A percentile compares a stretch with the other conserved stretches of the same genome.
phyloP scores from a whole-genome alignment of 345 rosid species.

The Ricinus communis region DNA sequence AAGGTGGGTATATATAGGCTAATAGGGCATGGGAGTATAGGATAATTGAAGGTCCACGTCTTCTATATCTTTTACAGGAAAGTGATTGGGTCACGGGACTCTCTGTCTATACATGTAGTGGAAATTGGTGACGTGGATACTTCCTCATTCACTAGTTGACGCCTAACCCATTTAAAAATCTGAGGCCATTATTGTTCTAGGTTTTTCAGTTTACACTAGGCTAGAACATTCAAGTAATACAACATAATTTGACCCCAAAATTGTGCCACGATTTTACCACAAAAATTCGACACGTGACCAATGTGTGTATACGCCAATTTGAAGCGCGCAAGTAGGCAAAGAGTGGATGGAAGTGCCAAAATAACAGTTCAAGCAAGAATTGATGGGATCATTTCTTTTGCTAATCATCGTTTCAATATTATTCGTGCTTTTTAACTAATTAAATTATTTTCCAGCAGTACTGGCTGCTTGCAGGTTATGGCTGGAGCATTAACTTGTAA shows the following conservation, averaged over 20 bases:
- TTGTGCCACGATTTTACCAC: slow-evolving; percentile 23
- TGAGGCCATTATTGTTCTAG: slow-evolving; percentile 22
- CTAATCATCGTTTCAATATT: no score
- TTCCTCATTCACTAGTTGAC: not conserved
- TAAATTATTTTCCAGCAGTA: no score
- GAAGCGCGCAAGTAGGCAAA: no score
- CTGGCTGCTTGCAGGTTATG: no score
- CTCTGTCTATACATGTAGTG: slow-evolving; percentile 24
- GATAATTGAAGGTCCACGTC: slow-evolving; percentile 40
- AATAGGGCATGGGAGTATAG: slow-evolving; percentile 9
- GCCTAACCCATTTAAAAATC: not conserved
- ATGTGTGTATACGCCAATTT: no score
- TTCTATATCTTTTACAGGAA: not conserved
- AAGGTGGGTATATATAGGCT: not conserved
- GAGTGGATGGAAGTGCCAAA: no score
- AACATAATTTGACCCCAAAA: not conserved
- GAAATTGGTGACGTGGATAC: slow-evolving; percentile 34
- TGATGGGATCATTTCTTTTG: no score
- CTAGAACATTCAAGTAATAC: slow-evolving; percentile 5
- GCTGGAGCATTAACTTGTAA: no score
- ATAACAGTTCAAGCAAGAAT: no score
- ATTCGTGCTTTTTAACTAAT: no score
- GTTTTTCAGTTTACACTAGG: not conserved
- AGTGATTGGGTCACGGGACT: slow-evolving; percentile 29
- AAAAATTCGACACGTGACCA: slow-evolving; percentile 21